phyloP scores from a whole-genome alignment of 306 rosid species.

The Rosa chinensis region DNA sequence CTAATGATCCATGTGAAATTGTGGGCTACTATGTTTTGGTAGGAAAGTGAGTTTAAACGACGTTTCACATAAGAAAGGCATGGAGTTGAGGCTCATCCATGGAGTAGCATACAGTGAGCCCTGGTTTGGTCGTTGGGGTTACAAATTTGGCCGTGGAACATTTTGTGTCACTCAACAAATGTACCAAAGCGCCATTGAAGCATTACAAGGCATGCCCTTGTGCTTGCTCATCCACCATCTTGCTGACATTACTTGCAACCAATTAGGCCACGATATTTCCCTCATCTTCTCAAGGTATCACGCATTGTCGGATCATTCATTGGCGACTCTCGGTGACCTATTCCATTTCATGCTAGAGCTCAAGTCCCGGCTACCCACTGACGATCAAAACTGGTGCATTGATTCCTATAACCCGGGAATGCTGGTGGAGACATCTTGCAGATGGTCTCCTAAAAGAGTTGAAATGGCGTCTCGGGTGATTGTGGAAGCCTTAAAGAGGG shows the following conservation, averaged over 20 bases:
- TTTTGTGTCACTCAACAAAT: constrained; percentile 60
- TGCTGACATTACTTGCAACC: constrained; percentile 27
- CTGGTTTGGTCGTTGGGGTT: constrained; percentile 91
- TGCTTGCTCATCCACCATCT: constrained; percentile 49
- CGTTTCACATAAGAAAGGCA: constrained; percentile 59
- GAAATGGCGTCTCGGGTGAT: constrained; percentile 73
- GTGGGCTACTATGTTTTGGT: constrained; percentile 4
- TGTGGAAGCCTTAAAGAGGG: constrained; percentile 60
- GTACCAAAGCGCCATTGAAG: constrained; percentile 70
- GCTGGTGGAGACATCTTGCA: constrained; percentile 49
- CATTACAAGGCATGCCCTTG: constrained; percentile 63
- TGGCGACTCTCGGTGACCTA: constrained; percentile 65
- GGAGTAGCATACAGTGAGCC: constrained; percentile 64
- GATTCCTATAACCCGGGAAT: constrained; percentile 34
- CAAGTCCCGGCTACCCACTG: constrained; percentile 55
- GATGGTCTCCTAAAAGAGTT: constrained; percentile 82
- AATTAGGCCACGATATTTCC: constrained; percentile 40
- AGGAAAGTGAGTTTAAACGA: constrained; percentile 87
- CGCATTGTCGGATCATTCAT: constrained; percentile 66
- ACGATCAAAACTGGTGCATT: constrained; percentile 31
- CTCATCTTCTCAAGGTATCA: constrained; percentile 66
- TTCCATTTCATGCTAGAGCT: constrained; percentile 73
- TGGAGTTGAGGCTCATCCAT: constrained; percentile 71
- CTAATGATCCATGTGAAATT: neutral
- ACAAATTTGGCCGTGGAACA: constrained; percentile 67